Percentiles rank a stretch among this genome's conserved stretches.
These are phyloP conservation scores for Rusavskia elegans DNA, from an alignment of 495 filamentous ascomycete species.

Conservation along the genomic window DNA sequence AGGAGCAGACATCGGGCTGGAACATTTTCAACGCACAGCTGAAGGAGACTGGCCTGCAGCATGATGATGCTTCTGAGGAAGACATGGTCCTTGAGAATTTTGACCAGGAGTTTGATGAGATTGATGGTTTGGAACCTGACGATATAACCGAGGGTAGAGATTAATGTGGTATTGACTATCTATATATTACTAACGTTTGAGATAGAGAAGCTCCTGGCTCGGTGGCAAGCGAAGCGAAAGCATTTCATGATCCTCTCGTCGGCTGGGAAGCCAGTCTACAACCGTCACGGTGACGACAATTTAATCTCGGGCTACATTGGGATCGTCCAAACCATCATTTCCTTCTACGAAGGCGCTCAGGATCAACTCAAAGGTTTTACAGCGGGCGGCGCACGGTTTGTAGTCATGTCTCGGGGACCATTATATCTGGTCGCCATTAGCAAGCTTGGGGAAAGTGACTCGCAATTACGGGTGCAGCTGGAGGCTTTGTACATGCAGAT, in stretches of 20 bases:
- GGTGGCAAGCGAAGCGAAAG: slow-evolving; percentile 81
- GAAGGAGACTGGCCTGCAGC: slow-evolving; percentile 40
- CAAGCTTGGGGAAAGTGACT: slow-evolving; percentile 74
- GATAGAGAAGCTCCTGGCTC: slow-evolving; percentile 45
- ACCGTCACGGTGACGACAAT: slow-evolving; percentile 76
- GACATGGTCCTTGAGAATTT: slow-evolving; percentile 46
- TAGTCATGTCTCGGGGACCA: slow-evolving; percentile 65
- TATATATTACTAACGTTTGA: slow-evolving; percentile 27
- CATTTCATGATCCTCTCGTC: slow-evolving; percentile 93
- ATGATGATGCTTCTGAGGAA: slow-evolving; percentile 28
- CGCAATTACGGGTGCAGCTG: slow-evolving; percentile 72
- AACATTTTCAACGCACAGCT: slow-evolving; percentile 39
- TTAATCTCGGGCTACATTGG: slow-evolving; percentile 86
- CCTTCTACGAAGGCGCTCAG: slow-evolving; percentile 72
- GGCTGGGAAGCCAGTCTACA: slow-evolving; percentile 97
- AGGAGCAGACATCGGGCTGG: slow-evolving; percentile 42
- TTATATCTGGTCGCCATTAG: slow-evolving; percentile 91
- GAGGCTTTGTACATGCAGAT: slow-evolving; percentile 97
- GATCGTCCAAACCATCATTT: slow-evolving; percentile 94
- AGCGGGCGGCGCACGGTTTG: slow-evolving; percentile 70
- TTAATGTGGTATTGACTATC: slow-evolving; percentile 29
- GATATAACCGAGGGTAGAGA: slow-evolving; percentile 48
- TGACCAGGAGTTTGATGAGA: slow-evolving; percentile 59
- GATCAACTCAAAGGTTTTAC: slow-evolving; percentile 68
- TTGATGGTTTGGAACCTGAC: slow-evolving; percentile 46